Conservation (phyloP, 176 grass and related monocot species). For the Tuctoria greenei region DNA sequence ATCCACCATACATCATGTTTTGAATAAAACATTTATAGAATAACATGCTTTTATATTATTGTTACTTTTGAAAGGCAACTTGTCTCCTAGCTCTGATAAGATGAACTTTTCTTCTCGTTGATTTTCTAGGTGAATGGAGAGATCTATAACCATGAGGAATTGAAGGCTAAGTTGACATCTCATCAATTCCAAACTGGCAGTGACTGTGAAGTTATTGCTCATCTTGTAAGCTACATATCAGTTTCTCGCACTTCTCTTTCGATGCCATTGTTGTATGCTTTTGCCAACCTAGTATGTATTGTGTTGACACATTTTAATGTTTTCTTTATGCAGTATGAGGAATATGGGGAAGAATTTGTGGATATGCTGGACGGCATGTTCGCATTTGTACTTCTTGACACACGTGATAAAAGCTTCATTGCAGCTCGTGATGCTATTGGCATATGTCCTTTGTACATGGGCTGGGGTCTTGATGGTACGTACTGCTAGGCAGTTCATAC, state of each 20-base stretch:
- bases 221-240: conserved; percentile 67
- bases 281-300: conserved; percentile 4
- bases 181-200: conserved; percentile 86
- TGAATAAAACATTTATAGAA: conserved; percentile 1
- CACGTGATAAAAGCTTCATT: conserved; percentile 90
- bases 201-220: conserved; percentile 98
- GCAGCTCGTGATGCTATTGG: conserved; percentile 97
- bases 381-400: conserved; percentile 96
- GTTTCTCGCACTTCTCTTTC: conserved; percentile 2
- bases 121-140: conserved; percentile 87
- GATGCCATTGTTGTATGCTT: not conserved
- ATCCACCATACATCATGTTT: not conserved
- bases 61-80: conserved; percentile 2
- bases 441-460: conserved; percentile 94
- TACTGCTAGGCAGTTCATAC: conserved; percentile 13
- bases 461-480: conserved; percentile 98
- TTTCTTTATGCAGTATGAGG: conserved; percentile 78
- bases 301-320: conserved; percentile 18
- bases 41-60: not conserved
- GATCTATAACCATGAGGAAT: conserved; percentile 95
- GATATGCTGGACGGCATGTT: conserved; percentile 99
- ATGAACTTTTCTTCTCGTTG: conserved; percentile 17
- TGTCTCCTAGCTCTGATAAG: not conserved
- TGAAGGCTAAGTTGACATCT: conserved; percentile 72
- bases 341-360: conserved; percentile 90